These are phyloP conservation scores for Apiotrichum porosum DNA, from an alignment of 1,284 basidiomycete species.

Conservation along the genomic window DNA sequence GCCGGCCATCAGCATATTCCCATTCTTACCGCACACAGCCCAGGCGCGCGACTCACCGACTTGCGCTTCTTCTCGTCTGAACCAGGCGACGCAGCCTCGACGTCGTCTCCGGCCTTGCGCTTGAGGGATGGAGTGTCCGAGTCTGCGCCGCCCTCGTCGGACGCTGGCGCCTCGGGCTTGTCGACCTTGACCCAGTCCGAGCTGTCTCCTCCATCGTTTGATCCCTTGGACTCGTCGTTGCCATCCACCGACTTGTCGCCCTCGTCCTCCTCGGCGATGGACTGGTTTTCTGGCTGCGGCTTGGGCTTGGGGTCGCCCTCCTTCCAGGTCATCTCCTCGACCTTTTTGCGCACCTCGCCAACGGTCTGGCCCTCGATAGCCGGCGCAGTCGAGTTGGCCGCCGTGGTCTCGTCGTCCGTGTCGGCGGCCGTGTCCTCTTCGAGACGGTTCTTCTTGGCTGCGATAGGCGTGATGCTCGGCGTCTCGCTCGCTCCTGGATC, in stretches of 20 bases:
- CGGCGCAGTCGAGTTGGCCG: neutral
- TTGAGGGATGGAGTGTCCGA: constrained; percentile 27
- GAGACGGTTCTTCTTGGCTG: constrained; percentile 46
- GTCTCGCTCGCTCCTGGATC: constrained; percentile 19
- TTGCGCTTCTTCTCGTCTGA: constrained; percentile 22
- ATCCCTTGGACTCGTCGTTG: neutral
- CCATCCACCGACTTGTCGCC: constrained; percentile 1
- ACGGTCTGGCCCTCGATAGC: constrained; percentile 25
- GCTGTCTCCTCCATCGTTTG: constrained; percentile 3
- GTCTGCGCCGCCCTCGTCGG: constrained; percentile 8
- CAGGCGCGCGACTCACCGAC: constrained; percentile 8
- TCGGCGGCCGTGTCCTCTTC: constrained; percentile 12
- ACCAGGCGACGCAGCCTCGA: constrained; percentile 15
- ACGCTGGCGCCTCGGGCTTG: constrained; percentile 11
- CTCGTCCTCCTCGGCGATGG: neutral
- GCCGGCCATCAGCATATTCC: neutral
- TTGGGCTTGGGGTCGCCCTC: constrained; percentile 24
- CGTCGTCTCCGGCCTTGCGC: constrained; percentile 35
- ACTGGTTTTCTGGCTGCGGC: neutral
- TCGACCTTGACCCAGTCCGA: constrained; percentile 21
- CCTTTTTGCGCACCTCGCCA: constrained; percentile 43
- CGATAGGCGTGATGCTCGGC: constrained; percentile 17
- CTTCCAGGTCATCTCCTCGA: constrained; percentile 42
- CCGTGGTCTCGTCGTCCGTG: constrained; percentile 7
- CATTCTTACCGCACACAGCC: neutral